A percentile compares a stretch with the other conserved stretches of the same genome.
phyloP scores from a whole-genome alignment of 2,329 filamentous ascomycete species.

The Rutstroemia sp. region DNA sequence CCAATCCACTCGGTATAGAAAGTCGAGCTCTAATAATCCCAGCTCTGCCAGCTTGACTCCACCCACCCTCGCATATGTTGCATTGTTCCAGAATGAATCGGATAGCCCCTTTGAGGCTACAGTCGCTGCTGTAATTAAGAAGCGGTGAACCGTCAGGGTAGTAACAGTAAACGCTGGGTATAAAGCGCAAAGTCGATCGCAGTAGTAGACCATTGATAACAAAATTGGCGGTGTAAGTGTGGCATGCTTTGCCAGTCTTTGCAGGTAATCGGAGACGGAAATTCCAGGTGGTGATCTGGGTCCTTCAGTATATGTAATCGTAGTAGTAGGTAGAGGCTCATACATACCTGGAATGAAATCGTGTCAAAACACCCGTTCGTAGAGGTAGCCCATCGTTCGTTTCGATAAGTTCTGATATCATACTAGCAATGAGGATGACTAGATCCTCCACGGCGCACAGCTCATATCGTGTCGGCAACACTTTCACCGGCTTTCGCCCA shows the following conservation, averaged over 20 bases:
- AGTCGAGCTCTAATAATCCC: slow-evolving; percentile 86
- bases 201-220: slow-evolving; percentile 99
- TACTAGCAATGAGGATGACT: slow-evolving; percentile 84
- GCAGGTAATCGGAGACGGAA: slow-evolving; percentile 87
- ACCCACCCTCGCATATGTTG: slow-evolving; percentile 88
- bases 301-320: background rate
- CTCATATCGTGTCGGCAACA: slow-evolving; percentile 70
- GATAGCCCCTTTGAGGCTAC: slow-evolving; percentile 94
- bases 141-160: slow-evolving; percentile 92
- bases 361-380: slow-evolving; percentile 76
- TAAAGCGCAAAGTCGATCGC: slow-evolving; percentile 84
- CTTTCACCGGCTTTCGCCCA: slow-evolving; percentile 44
- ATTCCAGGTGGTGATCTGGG: slow-evolving; percentile 68
- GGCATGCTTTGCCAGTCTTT: slow-evolving; percentile 86
- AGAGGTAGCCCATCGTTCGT: slow-evolving; percentile 87
- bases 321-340: background rate
- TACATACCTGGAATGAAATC: slow-evolving; percentile 82
- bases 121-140: slow-evolving; percentile 90
- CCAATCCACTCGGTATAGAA: slow-evolving; percentile 89
- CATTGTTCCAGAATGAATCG: slow-evolving; percentile 97
- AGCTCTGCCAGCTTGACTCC: slow-evolving; percentile 86
- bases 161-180: slow-evolving; percentile 96
- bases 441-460: slow-evolving; percentile 76
- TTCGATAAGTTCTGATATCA: slow-evolving; percentile 90
- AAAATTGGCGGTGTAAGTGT: slow-evolving; percentile 88